Evolutionary conservation across 2,329 filamentous ascomycete species (phyloP).

Genomic region (Xylariaceae sp.): DNA sequence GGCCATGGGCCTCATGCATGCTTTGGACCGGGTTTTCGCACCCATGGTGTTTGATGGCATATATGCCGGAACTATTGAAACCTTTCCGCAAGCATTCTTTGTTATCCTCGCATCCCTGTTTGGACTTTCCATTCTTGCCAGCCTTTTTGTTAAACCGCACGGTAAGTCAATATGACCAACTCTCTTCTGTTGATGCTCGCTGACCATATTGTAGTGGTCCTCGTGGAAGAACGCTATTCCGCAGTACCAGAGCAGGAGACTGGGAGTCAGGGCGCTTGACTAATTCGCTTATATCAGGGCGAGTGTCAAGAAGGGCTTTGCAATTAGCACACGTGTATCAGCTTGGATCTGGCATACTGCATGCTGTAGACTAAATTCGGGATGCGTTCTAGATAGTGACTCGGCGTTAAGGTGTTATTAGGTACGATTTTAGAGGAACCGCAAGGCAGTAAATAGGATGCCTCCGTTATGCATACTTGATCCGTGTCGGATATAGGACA

Average conservation of each 20-base stretch:
- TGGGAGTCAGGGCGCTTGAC: slow-evolving; percentile 11
- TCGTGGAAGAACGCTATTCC: slow-evolving; percentile 28
- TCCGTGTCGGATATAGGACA: no score
- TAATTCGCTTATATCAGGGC: slow-evolving; percentile 1
- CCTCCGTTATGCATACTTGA: no score
- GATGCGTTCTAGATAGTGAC: background rate
- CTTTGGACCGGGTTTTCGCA: slow-evolving; percentile 70
- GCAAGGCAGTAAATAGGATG: no score
- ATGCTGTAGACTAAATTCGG: slow-evolving; percentile 2
- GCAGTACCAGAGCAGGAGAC: slow-evolving; percentile 22
- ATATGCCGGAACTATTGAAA: slow-evolving; percentile 75
- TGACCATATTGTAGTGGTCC: slow-evolving; percentile 24
- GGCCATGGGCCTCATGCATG: slow-evolving; percentile 80
- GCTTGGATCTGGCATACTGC: background rate
- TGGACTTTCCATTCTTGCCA: slow-evolving; percentile 58
- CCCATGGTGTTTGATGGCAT: slow-evolving; percentile 82
- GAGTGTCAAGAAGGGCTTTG: background rate
- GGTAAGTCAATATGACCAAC: slow-evolving; percentile 50
- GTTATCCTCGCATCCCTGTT: slow-evolving; percentile 68
- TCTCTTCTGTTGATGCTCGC: background rate
- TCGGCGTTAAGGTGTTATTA: background rate
- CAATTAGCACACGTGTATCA: background rate
- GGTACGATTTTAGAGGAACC: background rate
- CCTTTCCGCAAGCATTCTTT: slow-evolving; percentile 78
- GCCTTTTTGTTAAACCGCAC: slow-evolving; percentile 68